phyloP scores from a whole-genome alignment of 495 filamentous ascomycete species.

The Tetracladium marchalianum region DNA sequence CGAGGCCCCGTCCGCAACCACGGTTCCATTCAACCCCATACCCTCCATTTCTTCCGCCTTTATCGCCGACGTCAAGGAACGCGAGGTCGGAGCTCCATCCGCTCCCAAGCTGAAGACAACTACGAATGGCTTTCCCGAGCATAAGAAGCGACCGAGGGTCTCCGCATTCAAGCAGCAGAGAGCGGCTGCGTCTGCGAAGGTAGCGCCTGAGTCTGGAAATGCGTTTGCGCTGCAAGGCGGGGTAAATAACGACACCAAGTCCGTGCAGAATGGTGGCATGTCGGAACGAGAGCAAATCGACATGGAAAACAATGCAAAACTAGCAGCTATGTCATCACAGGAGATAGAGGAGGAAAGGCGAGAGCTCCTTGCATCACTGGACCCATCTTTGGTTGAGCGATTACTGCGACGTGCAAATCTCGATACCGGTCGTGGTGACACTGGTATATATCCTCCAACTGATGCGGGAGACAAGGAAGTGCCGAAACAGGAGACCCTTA shows the following conservation, averaged over 20 bases:
- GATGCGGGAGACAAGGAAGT: not conserved
- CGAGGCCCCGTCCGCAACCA: conserved; percentile 5
- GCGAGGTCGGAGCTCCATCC: conserved; percentile 48
- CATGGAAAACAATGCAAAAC: conserved; percentile 64
- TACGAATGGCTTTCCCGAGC: conserved; percentile 73
- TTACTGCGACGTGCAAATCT: conserved; percentile 73
- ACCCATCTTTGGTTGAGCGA: conserved; percentile 61
- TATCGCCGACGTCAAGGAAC: conserved; percentile 73
- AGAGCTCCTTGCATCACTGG: conserved; percentile 61
- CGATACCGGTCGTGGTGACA: conserved; percentile 40
- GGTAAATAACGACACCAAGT: not conserved
- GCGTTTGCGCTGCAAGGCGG: not conserved
- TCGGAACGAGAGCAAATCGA: conserved; percentile 62
- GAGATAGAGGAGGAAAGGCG: conserved; percentile 70
- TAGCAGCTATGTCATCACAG: conserved; percentile 69
- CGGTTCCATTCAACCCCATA: conserved; percentile 4
- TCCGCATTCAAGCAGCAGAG: conserved; percentile 69
- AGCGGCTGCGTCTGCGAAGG: conserved; percentile 5
- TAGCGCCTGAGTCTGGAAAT: conserved; percentile 1
- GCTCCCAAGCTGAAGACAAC: conserved; percentile 49
- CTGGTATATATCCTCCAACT: conserved; percentile 9
- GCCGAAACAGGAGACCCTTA: conserved; percentile 13
- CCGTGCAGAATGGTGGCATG: conserved; percentile 18
- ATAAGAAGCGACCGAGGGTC: conserved; percentile 60
- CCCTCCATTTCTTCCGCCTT: conserved; percentile 29